Conservation (phyloP, 2,329 filamentous ascomycete species). For the Pseudogymnoascus pannorum region DNA sequence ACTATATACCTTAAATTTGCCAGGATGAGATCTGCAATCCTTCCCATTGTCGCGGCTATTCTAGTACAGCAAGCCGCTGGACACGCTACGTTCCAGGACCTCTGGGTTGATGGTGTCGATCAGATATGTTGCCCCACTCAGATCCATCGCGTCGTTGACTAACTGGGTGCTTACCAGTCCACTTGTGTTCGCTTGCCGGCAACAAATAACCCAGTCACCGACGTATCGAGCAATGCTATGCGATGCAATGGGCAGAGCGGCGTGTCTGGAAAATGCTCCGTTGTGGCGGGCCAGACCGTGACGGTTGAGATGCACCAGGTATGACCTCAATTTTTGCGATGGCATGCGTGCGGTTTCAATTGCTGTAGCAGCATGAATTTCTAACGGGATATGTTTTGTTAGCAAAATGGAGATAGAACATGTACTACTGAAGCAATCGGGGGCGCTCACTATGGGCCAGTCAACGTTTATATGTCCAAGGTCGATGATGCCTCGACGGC, state of each 20-base stretch:
- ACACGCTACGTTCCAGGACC: conserved; percentile 45
- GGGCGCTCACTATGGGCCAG: conserved; percentile 46
- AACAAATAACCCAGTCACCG: conserved; percentile 45
- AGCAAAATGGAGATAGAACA: conserved; percentile 38
- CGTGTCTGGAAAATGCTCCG: conserved; percentile 37
- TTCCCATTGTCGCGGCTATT: conserved; percentile 6
- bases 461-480: conserved; percentile 45
- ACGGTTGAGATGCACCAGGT: conserved; percentile 51
- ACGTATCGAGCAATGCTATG: conserved; percentile 41
- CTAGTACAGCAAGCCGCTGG: conserved; percentile 26
- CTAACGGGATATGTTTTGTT: neutral
- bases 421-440: conserved; percentile 45
- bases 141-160: neutral
- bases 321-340: neutral
- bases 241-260: conserved; percentile 39
- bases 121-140: neutral
- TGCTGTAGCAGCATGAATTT: neutral
- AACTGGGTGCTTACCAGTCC: neutral
- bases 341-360: neutral
- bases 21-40: conserved; percentile 1
- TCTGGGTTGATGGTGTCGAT: conserved; percentile 38
- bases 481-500: conserved; percentile 41
- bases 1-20: neutral
- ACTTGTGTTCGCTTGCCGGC: conserved; percentile 41
- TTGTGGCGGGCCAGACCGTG: conserved; percentile 32